Evolutionary conservation across 345 rosid genomes (phyloP).

Genomic region (Hypericum perforatum): DNA sequence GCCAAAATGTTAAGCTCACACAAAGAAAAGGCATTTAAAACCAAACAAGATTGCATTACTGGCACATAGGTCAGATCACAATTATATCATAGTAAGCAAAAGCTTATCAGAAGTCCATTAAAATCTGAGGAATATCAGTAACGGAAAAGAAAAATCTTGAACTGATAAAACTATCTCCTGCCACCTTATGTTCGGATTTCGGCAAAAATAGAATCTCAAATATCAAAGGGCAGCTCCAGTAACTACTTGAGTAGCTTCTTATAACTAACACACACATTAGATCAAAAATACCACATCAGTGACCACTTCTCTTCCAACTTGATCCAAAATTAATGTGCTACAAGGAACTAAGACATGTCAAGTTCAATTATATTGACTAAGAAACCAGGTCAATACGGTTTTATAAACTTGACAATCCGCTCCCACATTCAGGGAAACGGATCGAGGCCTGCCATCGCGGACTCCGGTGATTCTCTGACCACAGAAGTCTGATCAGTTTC

Average conservation of each 20-base stretch:
- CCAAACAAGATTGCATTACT: too few relatives aligned
- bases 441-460: background rate
- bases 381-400: conserved; percentile 3
- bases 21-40: too few relatives aligned
- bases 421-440: conserved; percentile 10
- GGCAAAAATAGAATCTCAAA: too few relatives aligned
- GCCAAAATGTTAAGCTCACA: too few relatives aligned
- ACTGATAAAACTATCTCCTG: too few relatives aligned
- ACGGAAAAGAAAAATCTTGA: too few relatives aligned
- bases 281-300: too few relatives aligned
- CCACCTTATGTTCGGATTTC: too few relatives aligned
- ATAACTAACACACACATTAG: background rate
- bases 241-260: conserved; percentile 4
- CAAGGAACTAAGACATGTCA: background rate
- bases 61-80: too few relatives aligned
- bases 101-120: too few relatives aligned
- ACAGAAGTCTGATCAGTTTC: conserved; percentile 5
- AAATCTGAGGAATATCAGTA: too few relatives aligned
- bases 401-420: conserved; percentile 8
- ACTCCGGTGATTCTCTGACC: background rate
- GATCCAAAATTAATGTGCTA: conserved; percentile 5
- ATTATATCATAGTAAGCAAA: too few relatives aligned
- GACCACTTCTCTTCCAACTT: conserved; percentile 3
- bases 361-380: conserved; percentile 4
- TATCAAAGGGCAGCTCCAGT: background rate